Evolutionary conservation across 805 yeast species (phyloP), one percentile per base, ranked within the genome.

Genomic region (Zygoascus tannicola): DNA sequence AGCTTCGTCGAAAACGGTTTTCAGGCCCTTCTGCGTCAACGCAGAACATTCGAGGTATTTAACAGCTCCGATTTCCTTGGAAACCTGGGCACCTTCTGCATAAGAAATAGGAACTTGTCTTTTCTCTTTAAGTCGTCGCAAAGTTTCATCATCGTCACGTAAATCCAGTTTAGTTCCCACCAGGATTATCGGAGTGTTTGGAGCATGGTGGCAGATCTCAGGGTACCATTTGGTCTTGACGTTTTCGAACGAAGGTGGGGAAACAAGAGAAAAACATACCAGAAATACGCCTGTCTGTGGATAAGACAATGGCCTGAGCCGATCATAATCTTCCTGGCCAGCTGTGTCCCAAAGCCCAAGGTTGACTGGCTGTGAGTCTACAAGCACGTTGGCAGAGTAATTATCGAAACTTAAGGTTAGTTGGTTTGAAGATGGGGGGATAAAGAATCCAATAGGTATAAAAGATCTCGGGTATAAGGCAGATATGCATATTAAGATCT

Each of bases 311-410:
- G 96, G 96, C 63, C 96, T 73, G 56, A 86, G 71, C 48, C 95
- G 71, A 61, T 87, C 95, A 62, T 86, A 86, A 60, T 86, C 95
- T 57, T 84, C 82, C 64, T 87, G 95, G 22, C 96, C 96, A 2
- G 96, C 95, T 14, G 96, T 87, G 74, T 87, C 96, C 95, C 95
- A 87, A 38, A 87, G 71, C 20, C 94, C 94, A 41, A 87, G 70
- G 57, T 85, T 85, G 56, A 83, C 80, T 44, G 85, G 84, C 56
- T 81, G 86, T 22, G 83, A 81, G 55, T 82, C 90, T 18, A 80
- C 80, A 73, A 85, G 76, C 21, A 87, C 86, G 35, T 81, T 81
- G 15, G 94, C 90, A 2, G 94, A 76, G 62, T 87, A 87, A 64
- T 87, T 86, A 60, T 87, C 96, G 57, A 87, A 87, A 3, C 34